Base-by-base conservation (phyloP, 2,329 filamentous ascomycete species). In the Salinomyces thailandicus region DNA sequence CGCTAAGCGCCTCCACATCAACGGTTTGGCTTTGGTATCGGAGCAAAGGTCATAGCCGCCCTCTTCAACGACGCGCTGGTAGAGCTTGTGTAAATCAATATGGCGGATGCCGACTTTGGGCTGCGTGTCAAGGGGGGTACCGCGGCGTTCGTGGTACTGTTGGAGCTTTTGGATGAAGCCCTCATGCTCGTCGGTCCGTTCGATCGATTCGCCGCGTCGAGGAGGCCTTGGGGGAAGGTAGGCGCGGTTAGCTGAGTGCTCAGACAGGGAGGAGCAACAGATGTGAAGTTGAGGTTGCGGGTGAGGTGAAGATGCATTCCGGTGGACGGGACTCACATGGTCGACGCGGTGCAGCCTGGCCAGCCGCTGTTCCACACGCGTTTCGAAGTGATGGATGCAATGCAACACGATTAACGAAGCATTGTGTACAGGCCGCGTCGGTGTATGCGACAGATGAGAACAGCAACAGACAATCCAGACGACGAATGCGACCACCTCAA, bases 21-120 rank as follows among this genome's bases (percentile, higher is more conserved):
- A 72, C 66, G 89, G 91, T 58, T 89, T 62, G 76, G 79, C 43
- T 75, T 86, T 57, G 18, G 64, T 70, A 46, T 71, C 66, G 15
- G 66, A 70, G 33, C 89, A 75, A 56, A 80, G 79, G 62, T 93
- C 86, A 58, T 94, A 94, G 40, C 86, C 86, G 36, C 86, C 86
- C 50, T 79, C 77, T 15, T 73, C 73, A 36, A 82, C 72, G 13
- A 93, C 81, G 48, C 78, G 72, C 44, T 81, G 80, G 68, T 85
- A 93, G 18, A 93, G 72, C 52, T 81, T 80, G 55, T 79, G 67
- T 18, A 93, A 69, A 53, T 93, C 82, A 43, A 93, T 72, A 46
- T 81, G 77, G 42, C 78, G 78, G 48, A 73, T 72, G 42, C 83
- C 85, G 50, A 93, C 77, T 62, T 84, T 86, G 35, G 85, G 85